Evolutionary conservation across 202 grass and related monocot species (phyloP).

Genomic region (Thinopyrum obtusiflorum): DNA sequence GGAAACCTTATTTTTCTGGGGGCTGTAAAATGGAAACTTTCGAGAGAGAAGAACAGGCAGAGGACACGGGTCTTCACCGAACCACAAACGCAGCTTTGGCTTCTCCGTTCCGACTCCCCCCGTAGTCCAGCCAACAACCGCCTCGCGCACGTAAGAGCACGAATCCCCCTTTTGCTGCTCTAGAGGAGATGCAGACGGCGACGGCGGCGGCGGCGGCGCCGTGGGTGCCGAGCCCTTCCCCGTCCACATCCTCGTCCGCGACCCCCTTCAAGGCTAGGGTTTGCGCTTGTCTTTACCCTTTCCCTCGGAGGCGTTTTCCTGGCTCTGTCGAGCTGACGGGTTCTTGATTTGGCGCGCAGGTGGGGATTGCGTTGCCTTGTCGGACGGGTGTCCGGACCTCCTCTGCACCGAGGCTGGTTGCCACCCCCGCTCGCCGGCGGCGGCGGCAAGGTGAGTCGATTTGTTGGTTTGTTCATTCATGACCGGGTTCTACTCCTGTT

Average conservation of each 20-base stretch:
- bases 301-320: not conserved
- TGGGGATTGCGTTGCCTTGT: slow-evolving; percentile 20
- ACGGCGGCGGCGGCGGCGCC: slow-evolving; percentile 30
- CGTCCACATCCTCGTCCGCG: slow-evolving; percentile 33
- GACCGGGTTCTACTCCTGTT: not conserved
- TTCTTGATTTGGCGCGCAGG: slow-evolving; percentile 31
- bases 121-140: not conserved
- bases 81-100: slow-evolving; percentile 16
- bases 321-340: slow-evolving; percentile 11
- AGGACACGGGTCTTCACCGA: slow-evolving; percentile 6
- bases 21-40: not conserved
- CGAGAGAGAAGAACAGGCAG: not conserved
- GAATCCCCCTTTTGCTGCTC: not conserved
- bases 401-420: slow-evolving; percentile 21
- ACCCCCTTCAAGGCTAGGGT: slow-evolving; percentile 44
- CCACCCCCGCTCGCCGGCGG: not conserved
- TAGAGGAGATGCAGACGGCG: slow-evolving; percentile 49
- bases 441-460: slow-evolving; percentile 29
- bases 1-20: no score
- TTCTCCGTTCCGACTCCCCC: not conserved
- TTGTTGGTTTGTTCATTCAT: not conserved
- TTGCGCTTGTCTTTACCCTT: not conserved
- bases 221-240: slow-evolving; percentile 39
- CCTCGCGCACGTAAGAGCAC: not conserved
- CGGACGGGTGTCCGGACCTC: slow-evolving; percentile 14